Evolutionary conservation across 768 basidiomycete species (phyloP).

Genomic region (Terana coerulea): DNA sequence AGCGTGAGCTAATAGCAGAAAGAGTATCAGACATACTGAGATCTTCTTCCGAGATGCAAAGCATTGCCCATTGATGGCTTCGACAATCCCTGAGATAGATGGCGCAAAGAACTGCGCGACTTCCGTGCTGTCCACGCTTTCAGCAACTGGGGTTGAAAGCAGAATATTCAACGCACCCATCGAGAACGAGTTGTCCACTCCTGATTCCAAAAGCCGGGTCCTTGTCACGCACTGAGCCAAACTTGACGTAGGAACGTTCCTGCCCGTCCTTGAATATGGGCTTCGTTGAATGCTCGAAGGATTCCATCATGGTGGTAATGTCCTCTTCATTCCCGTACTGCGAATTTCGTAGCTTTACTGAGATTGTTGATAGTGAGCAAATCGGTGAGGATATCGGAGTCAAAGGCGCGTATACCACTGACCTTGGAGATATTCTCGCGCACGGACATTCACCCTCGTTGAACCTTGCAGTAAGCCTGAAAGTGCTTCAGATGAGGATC

Average conservation of each 20-base stretch:
- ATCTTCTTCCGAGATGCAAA: background rate
- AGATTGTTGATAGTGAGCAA: background rate
- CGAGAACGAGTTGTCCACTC: conserved; percentile 35
- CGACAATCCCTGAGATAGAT: conserved; percentile 32
- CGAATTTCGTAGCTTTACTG: conserved; percentile 3
- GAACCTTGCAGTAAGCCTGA: conserved; percentile 40
- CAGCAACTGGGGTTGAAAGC: background rate
- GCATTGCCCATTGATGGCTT: conserved; percentile 32
- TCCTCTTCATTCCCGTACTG: conserved; percentile 21
- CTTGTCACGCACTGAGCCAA: conserved; percentile 37
- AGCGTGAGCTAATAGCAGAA: too few species aligned
- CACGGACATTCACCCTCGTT: conserved; percentile 34
- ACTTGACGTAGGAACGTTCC: conserved; percentile 37
- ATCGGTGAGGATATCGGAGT: background rate
- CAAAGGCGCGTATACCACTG: background rate
- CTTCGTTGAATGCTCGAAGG: conserved; percentile 38
- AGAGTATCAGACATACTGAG: background rate
- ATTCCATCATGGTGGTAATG: conserved; percentile 32
- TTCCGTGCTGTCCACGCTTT: conserved; percentile 26
- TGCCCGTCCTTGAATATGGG: conserved; percentile 38
- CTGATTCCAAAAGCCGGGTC: conserved; percentile 36
- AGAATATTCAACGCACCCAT: conserved; percentile 26
- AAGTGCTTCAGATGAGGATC: background rate
- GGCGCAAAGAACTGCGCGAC: conserved; percentile 42
- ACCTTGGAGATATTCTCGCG: conserved; percentile 31